These are phyloP conservation scores for Acer saccharum DNA, from an alignment of 345 rosid genomes.

Conservation along the genomic window DNA sequence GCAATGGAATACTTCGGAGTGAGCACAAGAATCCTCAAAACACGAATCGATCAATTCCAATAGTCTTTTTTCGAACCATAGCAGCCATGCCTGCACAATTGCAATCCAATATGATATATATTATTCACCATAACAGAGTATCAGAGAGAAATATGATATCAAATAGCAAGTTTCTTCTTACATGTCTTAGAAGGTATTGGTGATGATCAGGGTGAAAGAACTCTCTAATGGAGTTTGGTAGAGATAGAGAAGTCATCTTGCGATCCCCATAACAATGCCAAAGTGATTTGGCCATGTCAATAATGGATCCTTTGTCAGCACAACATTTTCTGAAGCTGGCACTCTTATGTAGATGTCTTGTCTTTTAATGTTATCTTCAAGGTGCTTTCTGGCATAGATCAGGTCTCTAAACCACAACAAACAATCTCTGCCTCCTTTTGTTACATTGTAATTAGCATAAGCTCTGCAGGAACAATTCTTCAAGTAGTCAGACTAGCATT, in stretches of 20 bases:
- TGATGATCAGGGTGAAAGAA: slow-evolving; percentile 16
- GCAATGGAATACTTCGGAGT: background rate
- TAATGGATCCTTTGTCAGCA: background rate
- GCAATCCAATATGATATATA: background rate
- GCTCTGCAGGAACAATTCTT: too few species aligned
- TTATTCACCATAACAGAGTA: background rate
- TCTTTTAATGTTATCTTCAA: too few species aligned
- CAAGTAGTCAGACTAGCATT: too few species aligned
- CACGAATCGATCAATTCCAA: slow-evolving; percentile 7
- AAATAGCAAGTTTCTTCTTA: background rate
- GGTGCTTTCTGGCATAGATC: too few species aligned
- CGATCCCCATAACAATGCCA: slow-evolving; percentile 20
- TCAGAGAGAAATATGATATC: background rate
- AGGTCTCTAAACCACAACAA: too few species aligned
- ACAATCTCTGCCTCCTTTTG: too few species aligned
- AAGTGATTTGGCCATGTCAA: slow-evolving; percentile 16
- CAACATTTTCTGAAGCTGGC: too few species aligned
- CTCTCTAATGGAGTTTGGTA: background rate
- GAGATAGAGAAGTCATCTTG: slow-evolving; percentile 18
- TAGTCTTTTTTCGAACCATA: slow-evolving; percentile 6
- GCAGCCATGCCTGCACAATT: slow-evolving; percentile 24
- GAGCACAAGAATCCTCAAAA: background rate
- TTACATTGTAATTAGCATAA: too few species aligned
- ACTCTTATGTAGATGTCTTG: too few species aligned
- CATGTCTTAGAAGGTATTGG: slow-evolving; percentile 21